Conservation (phyloP, 1,284 basidiomycete genomes). For the Sphaerobolus stellatus region DNA sequence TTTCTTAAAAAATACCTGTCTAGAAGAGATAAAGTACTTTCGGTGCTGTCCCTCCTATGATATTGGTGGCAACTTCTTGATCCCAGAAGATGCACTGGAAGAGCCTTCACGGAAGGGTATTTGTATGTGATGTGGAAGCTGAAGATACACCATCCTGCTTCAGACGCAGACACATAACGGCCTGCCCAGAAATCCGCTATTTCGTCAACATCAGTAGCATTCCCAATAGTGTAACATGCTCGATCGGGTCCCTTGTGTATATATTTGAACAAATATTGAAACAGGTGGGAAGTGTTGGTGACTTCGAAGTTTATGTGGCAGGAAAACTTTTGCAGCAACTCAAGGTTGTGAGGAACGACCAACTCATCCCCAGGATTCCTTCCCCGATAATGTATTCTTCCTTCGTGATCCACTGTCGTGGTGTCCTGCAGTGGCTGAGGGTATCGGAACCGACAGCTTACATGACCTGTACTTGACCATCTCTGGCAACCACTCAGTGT, state of each 20-base stretch:
- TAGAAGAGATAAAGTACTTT: too few species aligned
- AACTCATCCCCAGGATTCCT: constrained; percentile 23
- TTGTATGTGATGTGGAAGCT: too few species aligned
- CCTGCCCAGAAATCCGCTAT: constrained; percentile 15
- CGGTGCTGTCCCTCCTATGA: too few species aligned
- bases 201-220: constrained; percentile 10
- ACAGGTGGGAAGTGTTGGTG: constrained; percentile 30
- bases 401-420: constrained; percentile 26
- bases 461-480: constrained; percentile 1
- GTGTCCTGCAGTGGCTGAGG: constrained; percentile 23
- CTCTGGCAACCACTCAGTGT: constrained; percentile 15
- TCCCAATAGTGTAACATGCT: constrained; percentile 20
- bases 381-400: constrained; percentile 28
- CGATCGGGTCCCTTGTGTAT: too few species aligned
- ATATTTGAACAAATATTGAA: constrained; percentile 33
- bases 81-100: too few species aligned
- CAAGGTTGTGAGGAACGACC: constrained; percentile 35
- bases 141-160: too few species aligned
- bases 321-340: constrained; percentile 25
- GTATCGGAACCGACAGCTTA: constrained; percentile 34
- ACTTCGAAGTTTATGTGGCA: constrained; percentile 41
- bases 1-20: too few species aligned
- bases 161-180: too few species aligned
- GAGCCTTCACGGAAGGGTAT: too few species aligned
- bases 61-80: too few species aligned